Percentiles rank a stretch among this genome's conserved stretches.
These are phyloP conservation scores for Eimeria necatrix DNA, from an alignment of 169 alveolate genomes.

Conservation along the genomic window DNA sequence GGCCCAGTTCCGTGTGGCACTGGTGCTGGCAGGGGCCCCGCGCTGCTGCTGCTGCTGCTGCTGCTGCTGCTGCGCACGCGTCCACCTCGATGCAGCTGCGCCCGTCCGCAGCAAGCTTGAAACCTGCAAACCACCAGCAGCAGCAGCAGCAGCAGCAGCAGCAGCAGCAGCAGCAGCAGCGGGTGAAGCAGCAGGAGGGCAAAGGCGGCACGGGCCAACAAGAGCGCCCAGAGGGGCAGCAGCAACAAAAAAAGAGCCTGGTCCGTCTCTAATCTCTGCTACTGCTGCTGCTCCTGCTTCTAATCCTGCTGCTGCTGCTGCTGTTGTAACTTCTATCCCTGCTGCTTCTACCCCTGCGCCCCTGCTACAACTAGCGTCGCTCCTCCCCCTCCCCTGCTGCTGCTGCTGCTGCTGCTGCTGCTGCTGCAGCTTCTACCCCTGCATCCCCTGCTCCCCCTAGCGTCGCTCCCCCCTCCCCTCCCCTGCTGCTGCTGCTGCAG, in stretches of 20 bases:
- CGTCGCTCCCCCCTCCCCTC: too few relatives aligned
- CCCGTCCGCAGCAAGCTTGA: slow-evolving; percentile 79
- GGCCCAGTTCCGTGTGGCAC: slow-evolving; percentile 29
- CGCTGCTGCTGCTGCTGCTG: slow-evolving; percentile 6
- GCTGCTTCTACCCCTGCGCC: too few relatives aligned
- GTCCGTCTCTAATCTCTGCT: too few relatives aligned
- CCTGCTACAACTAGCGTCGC: too few relatives aligned
- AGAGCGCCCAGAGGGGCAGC: not conserved
- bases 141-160: slow-evolving; percentile 22
- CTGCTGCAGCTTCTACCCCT: too few relatives aligned
- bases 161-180: not conserved
- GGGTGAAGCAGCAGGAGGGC: not conserved
- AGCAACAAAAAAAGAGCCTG: not conserved
- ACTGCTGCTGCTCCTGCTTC: too few relatives aligned
- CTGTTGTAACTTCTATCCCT: too few relatives aligned
- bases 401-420: too few relatives aligned
- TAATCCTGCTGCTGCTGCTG: too few relatives aligned
- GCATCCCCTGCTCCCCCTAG: too few relatives aligned
- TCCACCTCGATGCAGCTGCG: slow-evolving; percentile 83
- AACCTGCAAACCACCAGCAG: slow-evolving; percentile 47
- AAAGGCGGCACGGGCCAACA: not conserved
- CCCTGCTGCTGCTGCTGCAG: too few relatives aligned
- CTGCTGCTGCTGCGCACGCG: slow-evolving; percentile 78
- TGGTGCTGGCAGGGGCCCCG: slow-evolving; percentile 6
- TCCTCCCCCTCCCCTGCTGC: too few relatives aligned